Evolutionary conservation across 192 early-diverging fungal genomes (phyloP), one percentile per base, ranked within the genome.

Genomic region (Coemansia erecta): DNA sequence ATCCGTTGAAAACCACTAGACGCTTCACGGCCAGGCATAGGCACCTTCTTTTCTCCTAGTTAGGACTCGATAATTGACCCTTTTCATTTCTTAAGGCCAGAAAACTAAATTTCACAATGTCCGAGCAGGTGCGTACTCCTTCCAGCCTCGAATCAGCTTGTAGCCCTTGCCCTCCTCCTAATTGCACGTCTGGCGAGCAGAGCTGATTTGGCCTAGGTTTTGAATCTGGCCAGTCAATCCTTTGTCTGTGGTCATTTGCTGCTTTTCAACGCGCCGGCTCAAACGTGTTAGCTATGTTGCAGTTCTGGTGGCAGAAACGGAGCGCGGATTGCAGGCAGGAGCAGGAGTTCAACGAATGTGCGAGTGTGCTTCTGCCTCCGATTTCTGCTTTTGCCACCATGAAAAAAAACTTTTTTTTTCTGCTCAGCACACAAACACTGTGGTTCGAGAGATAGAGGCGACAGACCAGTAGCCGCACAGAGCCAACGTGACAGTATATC

Each of bases 101-200:
- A 63, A 51, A 53, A 61, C 33, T 24, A 55, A 46, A 59, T 43
- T 41, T 63, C 51, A 66, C 56, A 53, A 80, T 80, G 77, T 80
- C 70, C 45, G 77, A 73, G 71, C 70, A 73, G 71, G 77, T 73
- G 70, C 61, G 71, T 80, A 80, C 43, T 77, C 45, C 48, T 44
- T 54, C 17, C 46, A 45, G 26, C 4, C 10, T 57, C n/a, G 62
- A 28, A 44, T 24, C 28, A 44, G 35, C 39, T 31, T 31, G 4
- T 31, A 31, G 28, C 28, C 7, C 28, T 31, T 31, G 28, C 28
- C 28, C 28, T 31, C 7, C 7, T 7, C 2, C 28, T 7, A 31
- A 31, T 31, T 7, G 28, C 28, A 31, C 28, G 2, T 2, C 28
- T 31, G 7, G 7, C 28, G 28, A 31, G 28, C 28, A 31, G 28